Percentiles rank a stretch among this genome's conserved stretches.
These are phyloP conservation scores for Cytospora piceicola DNA, from an alignment of 2,329 filamentous ascomycete genomes.

Conservation along the genomic window DNA sequence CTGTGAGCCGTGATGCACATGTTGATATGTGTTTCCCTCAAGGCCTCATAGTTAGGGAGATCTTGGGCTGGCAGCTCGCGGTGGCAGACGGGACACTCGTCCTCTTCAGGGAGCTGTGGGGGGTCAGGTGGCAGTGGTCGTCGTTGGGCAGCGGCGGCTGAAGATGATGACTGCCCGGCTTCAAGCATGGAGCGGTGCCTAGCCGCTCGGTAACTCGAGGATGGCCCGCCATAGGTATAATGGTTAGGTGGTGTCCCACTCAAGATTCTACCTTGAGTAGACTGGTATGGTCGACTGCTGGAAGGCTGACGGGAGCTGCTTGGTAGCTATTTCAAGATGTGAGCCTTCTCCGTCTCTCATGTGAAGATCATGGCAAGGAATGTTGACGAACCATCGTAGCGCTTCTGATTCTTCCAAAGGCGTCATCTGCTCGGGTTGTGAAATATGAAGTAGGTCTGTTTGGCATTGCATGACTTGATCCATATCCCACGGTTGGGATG, in stretches of 20 bases:
- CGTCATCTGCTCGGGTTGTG: constrained; percentile 41
- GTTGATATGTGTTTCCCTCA: constrained; percentile 63
- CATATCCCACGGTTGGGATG: constrained; percentile 26
- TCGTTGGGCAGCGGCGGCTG: constrained; percentile 40
- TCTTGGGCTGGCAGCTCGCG: constrained; percentile 65
- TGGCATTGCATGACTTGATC: constrained; percentile 31
- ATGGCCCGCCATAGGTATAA: constrained; percentile 37
- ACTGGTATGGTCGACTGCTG: constrained; percentile 35
- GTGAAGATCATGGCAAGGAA: not conserved
- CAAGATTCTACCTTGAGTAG: constrained; percentile 46
- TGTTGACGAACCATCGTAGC: constrained; percentile 53
- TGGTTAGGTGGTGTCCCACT: constrained; percentile 45
- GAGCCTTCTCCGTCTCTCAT: not conserved
- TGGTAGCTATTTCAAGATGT: constrained; percentile 14
- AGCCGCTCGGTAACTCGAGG: constrained; percentile 29
- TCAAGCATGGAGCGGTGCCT: constrained; percentile 40
- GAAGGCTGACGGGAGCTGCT: constrained; percentile 18
- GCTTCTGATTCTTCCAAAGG: constrained; percentile 49
- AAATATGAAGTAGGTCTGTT: constrained; percentile 45
- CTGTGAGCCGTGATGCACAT: constrained; percentile 61
- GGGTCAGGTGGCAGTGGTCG: constrained; percentile 47
- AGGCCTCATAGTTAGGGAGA: constrained; percentile 56
- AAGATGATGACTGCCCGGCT: constrained; percentile 40
- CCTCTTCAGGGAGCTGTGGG: constrained; percentile 68
- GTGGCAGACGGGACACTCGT: constrained; percentile 80